phyloP scores from a whole-genome alignment of 2,329 filamentous ascomycete genomes.

The Fusarium concolor region DNA sequence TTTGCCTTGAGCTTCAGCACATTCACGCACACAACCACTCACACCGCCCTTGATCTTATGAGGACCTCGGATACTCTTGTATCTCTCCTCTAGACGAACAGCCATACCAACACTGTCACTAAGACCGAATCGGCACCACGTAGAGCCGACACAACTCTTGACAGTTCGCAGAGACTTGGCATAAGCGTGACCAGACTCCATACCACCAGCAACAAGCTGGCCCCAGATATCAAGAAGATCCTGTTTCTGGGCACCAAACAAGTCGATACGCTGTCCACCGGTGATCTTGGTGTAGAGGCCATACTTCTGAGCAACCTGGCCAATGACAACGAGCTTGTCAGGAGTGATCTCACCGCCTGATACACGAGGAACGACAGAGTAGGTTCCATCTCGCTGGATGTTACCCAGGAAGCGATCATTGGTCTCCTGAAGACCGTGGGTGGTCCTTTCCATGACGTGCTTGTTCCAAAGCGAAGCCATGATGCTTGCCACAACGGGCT shows the following conservation, averaged over 20 bases:
- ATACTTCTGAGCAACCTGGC: constrained; percentile 85
- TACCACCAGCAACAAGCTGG: constrained; percentile 81
- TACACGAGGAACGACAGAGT: constrained; percentile 86
- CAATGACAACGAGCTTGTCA: constrained; percentile 85
- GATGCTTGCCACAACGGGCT: constrained; percentile 84
- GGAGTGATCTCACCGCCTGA: constrained; percentile 89
- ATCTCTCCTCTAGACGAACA: constrained; percentile 86
- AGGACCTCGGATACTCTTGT: constrained; percentile 89
- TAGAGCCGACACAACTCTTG: constrained; percentile 91
- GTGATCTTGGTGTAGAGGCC: constrained; percentile 92
- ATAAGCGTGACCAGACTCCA: constrained; percentile 93
- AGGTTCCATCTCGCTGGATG: constrained; percentile 91
- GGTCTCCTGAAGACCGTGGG: constrained; percentile 85
- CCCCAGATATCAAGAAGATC: constrained; percentile 87
- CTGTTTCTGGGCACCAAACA: constrained; percentile 92
- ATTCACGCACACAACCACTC: constrained; percentile 91
- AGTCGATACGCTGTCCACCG: constrained; percentile 89
- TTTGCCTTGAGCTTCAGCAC: constrained; percentile 92
- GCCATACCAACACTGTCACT: constrained; percentile 94
- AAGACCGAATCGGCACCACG: constrained; percentile 91
- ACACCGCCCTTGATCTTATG: constrained; percentile 95
- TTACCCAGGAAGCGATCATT: constrained; percentile 91
- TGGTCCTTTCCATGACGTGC: constrained; percentile 78
- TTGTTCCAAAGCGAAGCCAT: constrained; percentile 85
- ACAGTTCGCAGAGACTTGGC: constrained; percentile 90